Evolutionary conservation across 2,329 filamentous ascomycete species (phyloP).

Genomic region (Stachybotrys chlorohalonatus): DNA sequence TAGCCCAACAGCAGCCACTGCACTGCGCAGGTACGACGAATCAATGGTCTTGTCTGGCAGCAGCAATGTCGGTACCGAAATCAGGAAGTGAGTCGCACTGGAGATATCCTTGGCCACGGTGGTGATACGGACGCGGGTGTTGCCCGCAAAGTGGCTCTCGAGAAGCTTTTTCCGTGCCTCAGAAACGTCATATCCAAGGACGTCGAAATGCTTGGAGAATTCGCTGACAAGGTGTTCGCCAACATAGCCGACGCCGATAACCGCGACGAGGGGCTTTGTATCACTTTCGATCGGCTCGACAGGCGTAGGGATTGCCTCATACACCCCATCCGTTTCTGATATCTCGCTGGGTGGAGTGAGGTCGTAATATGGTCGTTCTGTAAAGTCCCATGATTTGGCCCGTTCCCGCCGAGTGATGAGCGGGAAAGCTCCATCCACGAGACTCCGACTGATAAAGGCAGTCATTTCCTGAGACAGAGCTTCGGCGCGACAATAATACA

Average conservation of each 20-base stretch:
- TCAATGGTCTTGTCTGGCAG: slow-evolving; percentile 36
- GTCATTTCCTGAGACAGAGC: slow-evolving; percentile 9
- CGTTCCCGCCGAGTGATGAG: slow-evolving; percentile 9
- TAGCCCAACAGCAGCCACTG: slow-evolving; percentile 29
- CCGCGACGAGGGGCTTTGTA: slow-evolving; percentile 28
- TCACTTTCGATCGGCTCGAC: slow-evolving; percentile 5
- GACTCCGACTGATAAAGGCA: slow-evolving; percentile 12
- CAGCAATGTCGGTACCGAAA: slow-evolving; percentile 44
- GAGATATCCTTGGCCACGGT: slow-evolving; percentile 25
- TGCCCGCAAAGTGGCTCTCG: slow-evolving; percentile 14
- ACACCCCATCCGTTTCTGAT: slow-evolving; percentile 13
- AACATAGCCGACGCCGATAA: slow-evolving; percentile 45
- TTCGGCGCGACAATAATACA: slow-evolving; percentile 4
- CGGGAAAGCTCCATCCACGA: slow-evolving; percentile 13
- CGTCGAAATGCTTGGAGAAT: slow-evolving; percentile 29
- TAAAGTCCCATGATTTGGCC: slow-evolving; percentile 13
- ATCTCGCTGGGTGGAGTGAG: slow-evolving; percentile 23
- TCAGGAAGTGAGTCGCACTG: slow-evolving; percentile 40
- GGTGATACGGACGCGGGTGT: slow-evolving; percentile 26
- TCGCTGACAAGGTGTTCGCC: slow-evolving; percentile 36
- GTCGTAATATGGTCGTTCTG: slow-evolving; percentile 18
- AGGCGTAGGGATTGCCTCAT: neutral
- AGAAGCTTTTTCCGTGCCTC: slow-evolving; percentile 26
- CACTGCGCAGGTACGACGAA: slow-evolving; percentile 34
- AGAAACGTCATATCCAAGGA: slow-evolving; percentile 41